phyloP scores from a whole-genome alignment of 2,329 filamentous ascomycete genomes.

The Rosellinia necatrix region DNA sequence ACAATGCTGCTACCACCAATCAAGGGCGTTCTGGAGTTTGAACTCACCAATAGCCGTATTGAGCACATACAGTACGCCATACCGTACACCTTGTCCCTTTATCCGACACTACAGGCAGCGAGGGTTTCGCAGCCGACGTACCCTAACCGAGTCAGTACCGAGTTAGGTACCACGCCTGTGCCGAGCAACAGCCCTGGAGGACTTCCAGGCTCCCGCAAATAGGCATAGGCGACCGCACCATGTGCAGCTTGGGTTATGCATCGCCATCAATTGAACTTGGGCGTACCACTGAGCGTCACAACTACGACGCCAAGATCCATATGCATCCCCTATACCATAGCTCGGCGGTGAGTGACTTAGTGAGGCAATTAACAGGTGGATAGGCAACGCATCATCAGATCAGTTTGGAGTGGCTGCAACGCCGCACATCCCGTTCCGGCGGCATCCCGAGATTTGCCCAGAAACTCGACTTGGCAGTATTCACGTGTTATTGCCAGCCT shows the following conservation, averaged over 20 bases:
- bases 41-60: no score
- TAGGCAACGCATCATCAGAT: slow-evolving; percentile 19
- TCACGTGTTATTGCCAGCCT: slow-evolving; percentile 24
- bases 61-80: neutral
- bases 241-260: slow-evolving; percentile 13
- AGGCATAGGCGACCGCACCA: slow-evolving; percentile 8
- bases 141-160: no score
- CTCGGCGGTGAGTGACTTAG: slow-evolving; percentile 25
- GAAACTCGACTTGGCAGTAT: slow-evolving; percentile 14
- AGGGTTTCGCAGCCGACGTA: no score
- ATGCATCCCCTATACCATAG: slow-evolving; percentile 17
- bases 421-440: slow-evolving; percentile 16
- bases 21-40: no score
- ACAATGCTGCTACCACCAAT: slow-evolving; percentile 15
- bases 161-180: neutral
- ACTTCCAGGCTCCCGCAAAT: neutral
- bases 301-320: slow-evolving; percentile 17
- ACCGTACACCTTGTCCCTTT: neutral
- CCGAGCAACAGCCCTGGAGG: neutral
- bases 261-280: neutral
- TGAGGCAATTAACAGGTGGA: slow-evolving; percentile 15
- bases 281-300: slow-evolving; percentile 12
- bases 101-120: no score
- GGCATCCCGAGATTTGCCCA: slow-evolving; percentile 21
- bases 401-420: slow-evolving; percentile 8